These are phyloP conservation scores for Pseudozyma tsukubaensis DNA, from an alignment of 1,284 basidiomycete genomes.

Conservation along the genomic window DNA sequence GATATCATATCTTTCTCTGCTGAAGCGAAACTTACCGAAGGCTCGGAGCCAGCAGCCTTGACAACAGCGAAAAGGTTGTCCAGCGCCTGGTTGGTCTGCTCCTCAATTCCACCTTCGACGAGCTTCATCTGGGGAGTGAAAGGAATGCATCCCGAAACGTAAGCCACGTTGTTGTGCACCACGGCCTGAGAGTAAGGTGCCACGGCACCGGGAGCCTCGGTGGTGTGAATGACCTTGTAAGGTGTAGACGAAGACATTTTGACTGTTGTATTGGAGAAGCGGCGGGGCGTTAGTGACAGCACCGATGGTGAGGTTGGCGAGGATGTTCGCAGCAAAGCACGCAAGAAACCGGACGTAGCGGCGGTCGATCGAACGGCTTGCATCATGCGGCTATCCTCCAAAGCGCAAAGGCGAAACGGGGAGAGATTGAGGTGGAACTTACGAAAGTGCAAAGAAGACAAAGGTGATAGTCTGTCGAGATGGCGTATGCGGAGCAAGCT, in stretches of 20 bases:
- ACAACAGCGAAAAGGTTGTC: slow-evolving; percentile 87
- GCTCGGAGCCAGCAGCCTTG: slow-evolving; percentile 76
- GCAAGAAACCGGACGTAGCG: neutral
- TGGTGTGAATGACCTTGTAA: slow-evolving; percentile 64
- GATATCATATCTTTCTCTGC: neutral
- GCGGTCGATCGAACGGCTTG: neutral
- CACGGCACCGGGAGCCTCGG: slow-evolving; percentile 65
- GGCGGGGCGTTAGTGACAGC: neutral
- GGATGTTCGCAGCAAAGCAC: neutral
- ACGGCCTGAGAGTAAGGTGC: slow-evolving; percentile 77
- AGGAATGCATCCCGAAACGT: slow-evolving; percentile 89
- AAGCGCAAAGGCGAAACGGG: neutral
- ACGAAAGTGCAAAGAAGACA: neutral
- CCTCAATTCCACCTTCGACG: slow-evolving; percentile 81
- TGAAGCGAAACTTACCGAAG: slow-evolving; percentile 26
- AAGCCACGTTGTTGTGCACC: slow-evolving; percentile 81
- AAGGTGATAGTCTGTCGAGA: neutral
- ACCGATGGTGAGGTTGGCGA: slow-evolving; percentile 10
- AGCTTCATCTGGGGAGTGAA: slow-evolving; percentile 82
- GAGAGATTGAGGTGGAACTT: neutral
- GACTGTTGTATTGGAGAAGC: slow-evolving; percentile 11
- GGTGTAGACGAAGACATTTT: slow-evolving; percentile 33
- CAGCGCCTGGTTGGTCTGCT: slow-evolving; percentile 85
- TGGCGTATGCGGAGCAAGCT: neutral
- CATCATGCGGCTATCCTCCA: neutral